phyloP scores from a whole-genome alignment of 2,329 filamentous ascomycete genomes.

The Calonectria crousiana region DNA sequence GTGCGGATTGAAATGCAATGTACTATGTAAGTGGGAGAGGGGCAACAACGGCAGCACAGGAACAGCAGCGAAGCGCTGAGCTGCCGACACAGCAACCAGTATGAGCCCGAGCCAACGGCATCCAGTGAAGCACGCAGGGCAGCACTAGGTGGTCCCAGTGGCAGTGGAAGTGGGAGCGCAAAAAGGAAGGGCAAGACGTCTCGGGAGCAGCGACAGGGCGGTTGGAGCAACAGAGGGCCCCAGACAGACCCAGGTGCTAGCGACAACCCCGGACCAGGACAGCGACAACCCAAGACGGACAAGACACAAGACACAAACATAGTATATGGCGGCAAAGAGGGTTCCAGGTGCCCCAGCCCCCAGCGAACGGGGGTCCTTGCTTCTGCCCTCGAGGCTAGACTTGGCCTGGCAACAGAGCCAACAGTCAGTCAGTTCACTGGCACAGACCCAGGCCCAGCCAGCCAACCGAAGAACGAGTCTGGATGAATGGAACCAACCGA shows the following conservation, averaged over 20 bases:
- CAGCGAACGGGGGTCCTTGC: slow-evolving; percentile 25
- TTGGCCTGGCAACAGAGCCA: slow-evolving; percentile 24
- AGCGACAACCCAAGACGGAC: slow-evolving; percentile 2
- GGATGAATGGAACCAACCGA: slow-evolving; percentile 15
- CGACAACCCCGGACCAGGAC: slow-evolving; percentile 19
- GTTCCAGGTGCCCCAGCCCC: slow-evolving; percentile 22
- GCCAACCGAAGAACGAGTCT: slow-evolving; percentile 11
- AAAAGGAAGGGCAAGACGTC: slow-evolving; percentile 8
- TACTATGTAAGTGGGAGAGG: slow-evolving; percentile 2
- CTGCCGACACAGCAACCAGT: slow-evolving; percentile 40
- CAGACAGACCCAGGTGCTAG: slow-evolving; percentile 13
- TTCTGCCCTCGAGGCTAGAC: slow-evolving; percentile 10
- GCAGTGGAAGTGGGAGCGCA: not conserved
- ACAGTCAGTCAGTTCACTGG: not conserved
- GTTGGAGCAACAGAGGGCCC: slow-evolving; percentile 22
- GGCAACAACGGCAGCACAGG: not conserved
- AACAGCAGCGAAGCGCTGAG: slow-evolving; percentile 18
- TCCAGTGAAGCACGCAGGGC: slow-evolving; percentile 21
- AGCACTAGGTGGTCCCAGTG: slow-evolving; percentile 21
- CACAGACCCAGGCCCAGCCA: slow-evolving; percentile 2
- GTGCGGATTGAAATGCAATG: slow-evolving; percentile 5
- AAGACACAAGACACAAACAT: slow-evolving; percentile 19
- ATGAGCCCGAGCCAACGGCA: slow-evolving; percentile 26
- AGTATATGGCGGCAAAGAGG: slow-evolving; percentile 19
- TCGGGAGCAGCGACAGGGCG: slow-evolving; percentile 22